Conservation (phyloP, 2,329 filamentous ascomycete genomes). For the Exophiala bonariae region DNA sequence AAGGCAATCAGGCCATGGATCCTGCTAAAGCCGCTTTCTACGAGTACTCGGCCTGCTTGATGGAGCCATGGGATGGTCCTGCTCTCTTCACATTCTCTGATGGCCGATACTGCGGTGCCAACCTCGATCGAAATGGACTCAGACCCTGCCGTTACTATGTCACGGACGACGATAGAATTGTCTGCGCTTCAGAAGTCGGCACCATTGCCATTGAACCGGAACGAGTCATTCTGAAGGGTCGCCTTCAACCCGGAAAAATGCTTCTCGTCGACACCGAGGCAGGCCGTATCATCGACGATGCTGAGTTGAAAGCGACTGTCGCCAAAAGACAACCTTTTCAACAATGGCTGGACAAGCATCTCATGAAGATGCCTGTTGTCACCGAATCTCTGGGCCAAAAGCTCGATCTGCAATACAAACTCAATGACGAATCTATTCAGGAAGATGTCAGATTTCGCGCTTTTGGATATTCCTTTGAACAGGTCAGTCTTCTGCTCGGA, state of each 20-base stretch:
- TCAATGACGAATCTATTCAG: slow-evolving; percentile 71
- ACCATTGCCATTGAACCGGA: slow-evolving; percentile 91
- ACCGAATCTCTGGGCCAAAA: slow-evolving; percentile 58
- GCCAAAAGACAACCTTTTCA: slow-evolving; percentile 85
- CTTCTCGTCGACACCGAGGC: slow-evolving; percentile 87
- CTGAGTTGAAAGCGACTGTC: slow-evolving; percentile 86
- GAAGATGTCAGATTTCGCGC: slow-evolving; percentile 81
- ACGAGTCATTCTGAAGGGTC: slow-evolving; percentile 85
- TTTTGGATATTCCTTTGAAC: slow-evolving; percentile 93
- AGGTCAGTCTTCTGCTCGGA: slow-evolving; percentile 85
- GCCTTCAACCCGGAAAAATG: slow-evolving; percentile 93
- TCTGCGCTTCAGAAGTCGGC: slow-evolving; percentile 95
- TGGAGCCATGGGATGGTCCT: slow-evolving; percentile 98
- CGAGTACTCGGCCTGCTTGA: slow-evolving; percentile 97
- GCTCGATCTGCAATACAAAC: slow-evolving; percentile 65
- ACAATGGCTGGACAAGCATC: slow-evolving; percentile 80
- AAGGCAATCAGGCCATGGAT: slow-evolving; percentile 89
- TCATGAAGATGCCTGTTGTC: slow-evolving; percentile 78
- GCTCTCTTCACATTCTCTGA: slow-evolving; percentile 97
- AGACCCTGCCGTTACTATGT: slow-evolving; percentile 96
- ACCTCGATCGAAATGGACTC: slow-evolving; percentile 92
- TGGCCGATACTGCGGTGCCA: slow-evolving; percentile 94
- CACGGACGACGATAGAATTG: slow-evolving; percentile 93
- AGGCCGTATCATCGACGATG: slow-evolving; percentile 91
- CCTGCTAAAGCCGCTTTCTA: slow-evolving; percentile 96